Evolutionary conservation across 176 grass and related monocot species (phyloP).

Genomic region (Zea mays): Zm-B73-REFERENCE-NAM-5.0 NC_050100.1:122881501-122882000

Average conservation of each 20-base stretch:
- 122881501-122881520: slow-evolving; percentile 52
- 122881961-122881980: slow-evolving; percentile 29
- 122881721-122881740: slow-evolving; percentile 53
- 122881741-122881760: slow-evolving; percentile 46
- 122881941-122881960: slow-evolving; percentile 41
- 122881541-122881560: slow-evolving; percentile 56
- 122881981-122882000: slow-evolving; percentile 26
- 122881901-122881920: slow-evolving; percentile 11
- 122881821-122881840: not conserved
- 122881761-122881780: slow-evolving; percentile 43
- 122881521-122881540: too few relatives aligned
- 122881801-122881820: slow-evolving; percentile 21
- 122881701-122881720: slow-evolving; percentile 49
- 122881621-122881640: slow-evolving; percentile 52
- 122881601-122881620: slow-evolving; percentile 82
- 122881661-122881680: slow-evolving; percentile 39
- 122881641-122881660: slow-evolving; percentile 43
- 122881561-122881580: slow-evolving; percentile 40
- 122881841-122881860: slow-evolving; percentile 20
- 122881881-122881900: slow-evolving; percentile 2
- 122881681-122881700: slow-evolving; percentile 47
- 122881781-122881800: slow-evolving; percentile 3
- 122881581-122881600: slow-evolving; percentile 75
- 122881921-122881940: slow-evolving; percentile 37
- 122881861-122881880: not conserved